These are phyloP conservation scores for Coemansia sp. DNA, from an alignment of 192 early-diverging fungal genomes.

Conservation along the genomic window DNA sequence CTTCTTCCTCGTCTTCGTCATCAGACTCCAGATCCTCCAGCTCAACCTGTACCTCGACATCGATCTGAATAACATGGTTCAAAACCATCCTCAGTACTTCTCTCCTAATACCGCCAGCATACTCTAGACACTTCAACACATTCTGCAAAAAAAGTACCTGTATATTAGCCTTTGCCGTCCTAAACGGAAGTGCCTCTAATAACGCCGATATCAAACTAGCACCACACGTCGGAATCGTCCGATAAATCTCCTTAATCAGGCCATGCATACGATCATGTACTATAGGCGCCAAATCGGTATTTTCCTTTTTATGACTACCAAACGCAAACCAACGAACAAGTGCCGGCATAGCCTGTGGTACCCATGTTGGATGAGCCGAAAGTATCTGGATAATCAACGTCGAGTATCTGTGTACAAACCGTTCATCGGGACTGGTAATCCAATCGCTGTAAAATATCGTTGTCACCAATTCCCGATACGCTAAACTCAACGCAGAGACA, in stretches of 20 bases:
- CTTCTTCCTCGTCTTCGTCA: conserved; percentile 39
- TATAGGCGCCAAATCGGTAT: conserved; percentile 8
- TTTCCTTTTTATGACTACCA: conserved; percentile 19
- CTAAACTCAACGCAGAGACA: conserved; percentile 26
- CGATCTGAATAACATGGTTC: conserved; percentile 85
- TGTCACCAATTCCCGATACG: conserved; percentile 34
- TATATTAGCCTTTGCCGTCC: conserved; percentile 18
- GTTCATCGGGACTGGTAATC: conserved; percentile 23
- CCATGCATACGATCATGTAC: conserved; percentile 29
- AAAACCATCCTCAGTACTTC: conserved; percentile 74
- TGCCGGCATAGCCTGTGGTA: conserved; percentile 32
- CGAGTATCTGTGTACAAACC: conserved; percentile 37
- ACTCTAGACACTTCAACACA: conserved; percentile 70
- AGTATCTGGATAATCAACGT: conserved; percentile 39
- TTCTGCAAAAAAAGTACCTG: conserved; percentile 63
- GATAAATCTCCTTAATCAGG: conserved; percentile 30
- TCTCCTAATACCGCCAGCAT: conserved; percentile 69
- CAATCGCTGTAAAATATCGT: conserved; percentile 46
- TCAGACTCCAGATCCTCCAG: conserved; percentile 76
- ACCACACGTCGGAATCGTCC: conserved; percentile 40
- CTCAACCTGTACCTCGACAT: conserved; percentile 90
- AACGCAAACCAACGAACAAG: conserved; percentile 40
- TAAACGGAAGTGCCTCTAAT: conserved; percentile 25
- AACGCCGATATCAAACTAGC: conserved; percentile 31
- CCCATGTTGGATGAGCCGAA: conserved; percentile 43